Evolutionary conservation across 805 yeast genomes (phyloP).

Genomic region (Kodamaea sagamina): DNA sequence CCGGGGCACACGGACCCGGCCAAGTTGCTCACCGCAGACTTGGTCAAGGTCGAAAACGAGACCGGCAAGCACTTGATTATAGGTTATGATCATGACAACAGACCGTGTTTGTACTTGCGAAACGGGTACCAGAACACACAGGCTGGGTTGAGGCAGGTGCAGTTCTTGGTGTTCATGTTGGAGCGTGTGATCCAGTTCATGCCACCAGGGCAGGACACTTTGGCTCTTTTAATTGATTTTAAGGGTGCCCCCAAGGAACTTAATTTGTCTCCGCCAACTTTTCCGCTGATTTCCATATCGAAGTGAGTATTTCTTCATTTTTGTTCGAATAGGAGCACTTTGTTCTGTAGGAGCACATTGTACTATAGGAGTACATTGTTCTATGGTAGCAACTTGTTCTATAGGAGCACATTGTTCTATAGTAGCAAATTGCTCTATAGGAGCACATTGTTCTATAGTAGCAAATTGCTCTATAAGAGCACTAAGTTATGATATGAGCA

Average conservation of each 20-base stretch:
- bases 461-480: too few relatives aligned
- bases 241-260: constrained; percentile 54
- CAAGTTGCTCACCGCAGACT: constrained; percentile 37
- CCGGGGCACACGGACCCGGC: constrained; percentile 29
- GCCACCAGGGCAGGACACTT: constrained; percentile 61
- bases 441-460: too few relatives aligned
- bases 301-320: too few relatives aligned
- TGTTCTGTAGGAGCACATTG: too few relatives aligned
- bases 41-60: constrained; percentile 48
- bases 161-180: constrained; percentile 58
- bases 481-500: too few relatives aligned
- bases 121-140: constrained; percentile 59
- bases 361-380: too few relatives aligned
- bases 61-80: constrained; percentile 57
- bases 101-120: constrained; percentile 54
- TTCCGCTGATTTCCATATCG: constrained; percentile 52
- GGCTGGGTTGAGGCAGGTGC: constrained; percentile 53
- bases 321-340: too few relatives aligned
- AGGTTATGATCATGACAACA: constrained; percentile 55
- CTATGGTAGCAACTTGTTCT: too few relatives aligned
- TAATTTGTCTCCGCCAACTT: constrained; percentile 46
- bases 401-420: too few relatives aligned
- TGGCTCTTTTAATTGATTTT: constrained; percentile 58
- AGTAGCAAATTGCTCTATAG: too few relatives aligned
- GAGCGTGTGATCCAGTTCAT: constrained; percentile 53